Base-by-base conservation (phyloP, 2,329 filamentous ascomycete species). In the Seiridium unicorne region DNA sequence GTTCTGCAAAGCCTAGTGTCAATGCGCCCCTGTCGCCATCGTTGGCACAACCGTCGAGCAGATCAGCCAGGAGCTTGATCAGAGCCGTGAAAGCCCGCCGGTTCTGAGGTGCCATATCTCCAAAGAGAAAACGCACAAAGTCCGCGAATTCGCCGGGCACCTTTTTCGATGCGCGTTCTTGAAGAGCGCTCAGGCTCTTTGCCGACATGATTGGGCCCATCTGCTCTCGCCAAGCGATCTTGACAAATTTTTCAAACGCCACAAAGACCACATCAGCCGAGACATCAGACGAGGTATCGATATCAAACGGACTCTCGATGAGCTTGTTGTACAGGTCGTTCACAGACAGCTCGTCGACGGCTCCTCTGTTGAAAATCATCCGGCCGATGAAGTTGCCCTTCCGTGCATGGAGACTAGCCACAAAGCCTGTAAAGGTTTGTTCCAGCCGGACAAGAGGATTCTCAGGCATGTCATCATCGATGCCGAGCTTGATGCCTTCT, bases 261-360 rank as follows among this genome's bases (percentile, higher is more conserved):
- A 91, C 90, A 70, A 97, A 96, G 4, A 98, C 83, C 26, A 94
- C 88, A 69, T 97, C 93, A 7, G 94, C 87, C 3, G 88, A 84
- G 7, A 91, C 83, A 61, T 97, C 92, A 0, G 87, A 84, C 2
- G 91, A 87, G 8, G 88, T 80, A 57, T 96, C 90, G 64, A 91
- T 83, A 68, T 92, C 92, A 57, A 86, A 89, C 0, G 93, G 91
- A 64, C 90, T 90, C 72, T 97, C 93, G 18, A 96, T 87, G 11
- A 97, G 82, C 40, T 88, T 85, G 70, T 97, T 97, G 76, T 97
- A 97, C 1, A 97, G 80, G 66, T 96, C 92, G 68, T 97, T 97
- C 65, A 97, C 90, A 1, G 85, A 80, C 5, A 94, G 82, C 69
- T 93, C 90, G 70, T 97, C 91, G 2, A 89, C 91, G 35, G 82